Base-by-base conservation (phyloP, 805 yeast species). In the Komagataella mondaviorum region DNA sequence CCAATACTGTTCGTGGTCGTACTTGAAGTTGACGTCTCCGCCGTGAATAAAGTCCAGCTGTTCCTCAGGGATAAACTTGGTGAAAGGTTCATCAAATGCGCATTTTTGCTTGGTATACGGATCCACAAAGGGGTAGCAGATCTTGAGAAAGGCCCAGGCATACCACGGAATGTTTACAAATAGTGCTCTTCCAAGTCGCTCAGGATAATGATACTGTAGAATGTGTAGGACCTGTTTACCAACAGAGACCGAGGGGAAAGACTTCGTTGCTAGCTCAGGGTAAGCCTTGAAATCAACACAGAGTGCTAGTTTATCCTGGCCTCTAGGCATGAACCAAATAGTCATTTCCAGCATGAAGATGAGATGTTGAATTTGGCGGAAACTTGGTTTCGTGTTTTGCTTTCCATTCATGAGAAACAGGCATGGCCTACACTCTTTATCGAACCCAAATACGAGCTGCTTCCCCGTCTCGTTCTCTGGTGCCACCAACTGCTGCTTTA, bases 181-280 rank as follows among this genome's bases (percentile, higher is more conserved):
- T 51, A 87, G 71, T 0, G 95, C 95, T 62, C 80, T 81, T 30
- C 96, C 96, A 55, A 88, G 71, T 57, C 96, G 76, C 64, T 88
- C 96, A 6, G 96, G 96, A 65, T 88, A 88, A 67, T 88, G 96
- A 24, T 89, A 86, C 68, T 88, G 96, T 60, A 88, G 70, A 61
- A 89, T 88, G 64, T 81, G 83, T 56, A 88, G 71, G 23, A 88
- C 96, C 65, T 86, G 91, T 63, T 88, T 81, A 23, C 95, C 95
- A 18, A 78, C 81, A 50, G 81, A 74, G 45, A 87, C 72, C 2
- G 93, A 84, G 7, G 96, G 95, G 54, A 78, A 72, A 46, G 73
- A 77, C 65, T 70, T 75, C 45, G 63, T 72, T 63, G 52, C 50
- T 5, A 54, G 50, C 61, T 64, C 68, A 56, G 83, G 80, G 51